Evolutionary conservation across 176 grass and related monocot genomes (phyloP).

Genomic region (Otatea glauca): DNA sequence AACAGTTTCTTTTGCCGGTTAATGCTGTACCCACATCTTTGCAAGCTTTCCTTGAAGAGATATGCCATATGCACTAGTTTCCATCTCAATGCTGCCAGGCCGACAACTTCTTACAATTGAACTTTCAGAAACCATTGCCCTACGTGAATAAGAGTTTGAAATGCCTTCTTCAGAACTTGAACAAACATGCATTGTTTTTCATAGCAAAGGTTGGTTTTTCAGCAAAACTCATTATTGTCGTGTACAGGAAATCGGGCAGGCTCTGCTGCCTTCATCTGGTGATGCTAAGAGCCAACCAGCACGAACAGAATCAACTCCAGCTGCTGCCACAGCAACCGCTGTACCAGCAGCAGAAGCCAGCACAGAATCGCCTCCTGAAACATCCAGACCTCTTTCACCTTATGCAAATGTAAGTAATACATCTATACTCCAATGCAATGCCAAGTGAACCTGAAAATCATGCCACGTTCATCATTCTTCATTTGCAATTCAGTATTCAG

Average conservation of each 20-base stretch:
- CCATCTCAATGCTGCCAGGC: not conserved
- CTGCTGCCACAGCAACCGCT: conserved; percentile 30
- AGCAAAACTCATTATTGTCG: conserved; percentile 15
- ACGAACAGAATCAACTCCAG: conserved; percentile 39
- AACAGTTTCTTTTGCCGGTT: not conserved
- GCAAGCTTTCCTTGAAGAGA: not conserved
- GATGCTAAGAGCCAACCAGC: conserved; percentile 65
- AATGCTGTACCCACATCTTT: not conserved
- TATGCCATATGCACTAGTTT: not conserved
- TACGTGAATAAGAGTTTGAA: not conserved
- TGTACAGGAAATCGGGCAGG: conserved; percentile 84
- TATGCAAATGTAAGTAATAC: conserved; percentile 70
- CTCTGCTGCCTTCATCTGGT: conserved; percentile 65
- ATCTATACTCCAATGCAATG: conserved; percentile 5
- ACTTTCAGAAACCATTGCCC: not conserved
- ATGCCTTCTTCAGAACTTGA: not conserved
- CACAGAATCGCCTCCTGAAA: conserved; percentile 36
- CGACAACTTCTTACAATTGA: not conserved
- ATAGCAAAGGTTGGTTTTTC: not conserved
- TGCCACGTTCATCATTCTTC: conserved; percentile 31
- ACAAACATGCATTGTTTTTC: conserved; percentile 10
- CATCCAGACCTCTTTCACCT: conserved; percentile 65
- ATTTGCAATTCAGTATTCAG: conserved; percentile 67
- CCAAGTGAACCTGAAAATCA: conserved; percentile 11
- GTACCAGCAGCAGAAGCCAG: conserved; percentile 39